Base-by-base conservation (phyloP, 2,329 filamentous ascomycete species). In the Colletotrichum scovillei region DNA sequence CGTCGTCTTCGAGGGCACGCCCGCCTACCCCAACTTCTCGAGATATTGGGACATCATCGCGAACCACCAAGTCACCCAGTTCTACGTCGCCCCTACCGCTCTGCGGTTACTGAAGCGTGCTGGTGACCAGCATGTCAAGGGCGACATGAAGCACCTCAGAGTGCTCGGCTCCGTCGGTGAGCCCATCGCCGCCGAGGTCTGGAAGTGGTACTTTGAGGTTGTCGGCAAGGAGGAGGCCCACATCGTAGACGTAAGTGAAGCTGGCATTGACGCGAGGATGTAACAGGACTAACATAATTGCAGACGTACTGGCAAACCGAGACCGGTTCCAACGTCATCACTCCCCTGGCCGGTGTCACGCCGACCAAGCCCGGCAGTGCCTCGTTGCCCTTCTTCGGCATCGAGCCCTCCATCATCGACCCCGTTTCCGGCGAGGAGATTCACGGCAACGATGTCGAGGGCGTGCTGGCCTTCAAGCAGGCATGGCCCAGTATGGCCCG, bases 241-340 rank as follows among this genome's bases (percentile, higher is more conserved):
- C 81, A 89, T 99, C 82, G 92, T 98, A 68, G 97, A 99, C 83
- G 95, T 97, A 87, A 90, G 95, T 90, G 67, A 24, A 6, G 19
- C n/a, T 30, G 16, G 16, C 7, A 5, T 5, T 9, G 16, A n/a
- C 11, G 12, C 28, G 16, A 62, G n/a, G 14, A 1, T 26, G 5
- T 19, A 9, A 38, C 14, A 3, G 19, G 38, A 55, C 19, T 74
- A 35, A 71, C 63, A 26, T 14, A 1, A 59, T 26, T 76, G 65
- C 81, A 98, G 95, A 99, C 97, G 67, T 99, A 99, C 90, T 99
- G 97, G 97, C 97, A 99, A 90, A 99, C 97, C 66, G 97, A 99
- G 88, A 99, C 97, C 2, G 97, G 97, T 69, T 98, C 94, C 75
- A 92, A 99, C 84, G 95, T 98, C 79, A 98, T 99, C 82, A 94